Conservation (phyloP, 768 basidiomycete species). For the Auriscalpium microsporum region DNA sequence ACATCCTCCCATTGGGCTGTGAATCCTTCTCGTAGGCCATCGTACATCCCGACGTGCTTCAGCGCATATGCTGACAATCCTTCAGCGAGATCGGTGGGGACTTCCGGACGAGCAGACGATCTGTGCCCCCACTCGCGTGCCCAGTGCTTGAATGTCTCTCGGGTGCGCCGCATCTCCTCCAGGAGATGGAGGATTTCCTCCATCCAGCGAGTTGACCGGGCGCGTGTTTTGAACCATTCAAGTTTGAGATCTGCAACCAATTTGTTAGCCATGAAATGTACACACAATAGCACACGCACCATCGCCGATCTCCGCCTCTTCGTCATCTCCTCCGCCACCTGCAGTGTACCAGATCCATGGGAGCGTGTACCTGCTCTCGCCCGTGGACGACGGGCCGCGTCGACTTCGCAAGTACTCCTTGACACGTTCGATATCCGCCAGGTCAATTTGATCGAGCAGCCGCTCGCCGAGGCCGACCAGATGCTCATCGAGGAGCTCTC, state of each 20-base stretch:
- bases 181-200: background rate
- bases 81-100: background rate
- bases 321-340: background rate
- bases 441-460: background rate
- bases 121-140: background rate
- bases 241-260: background rate
- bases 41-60: background rate
- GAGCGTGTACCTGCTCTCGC: background rate
- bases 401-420: too few species aligned
- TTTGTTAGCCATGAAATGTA: background rate
- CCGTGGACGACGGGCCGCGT: background rate
- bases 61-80: background rate
- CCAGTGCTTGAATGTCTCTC: background rate
- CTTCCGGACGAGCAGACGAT: background rate
- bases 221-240: background rate
- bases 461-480: background rate
- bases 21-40: background rate
- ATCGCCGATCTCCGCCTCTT: background rate
- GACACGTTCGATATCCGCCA: too few species aligned
- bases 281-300: background rate
- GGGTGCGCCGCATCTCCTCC: background rate
- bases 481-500: background rate
- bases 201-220: background rate
- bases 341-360: background rate
- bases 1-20: too few species aligned